Conservation (phyloP, 2,329 filamentous ascomycete species). For the Fusarium pilosicola region DNA sequence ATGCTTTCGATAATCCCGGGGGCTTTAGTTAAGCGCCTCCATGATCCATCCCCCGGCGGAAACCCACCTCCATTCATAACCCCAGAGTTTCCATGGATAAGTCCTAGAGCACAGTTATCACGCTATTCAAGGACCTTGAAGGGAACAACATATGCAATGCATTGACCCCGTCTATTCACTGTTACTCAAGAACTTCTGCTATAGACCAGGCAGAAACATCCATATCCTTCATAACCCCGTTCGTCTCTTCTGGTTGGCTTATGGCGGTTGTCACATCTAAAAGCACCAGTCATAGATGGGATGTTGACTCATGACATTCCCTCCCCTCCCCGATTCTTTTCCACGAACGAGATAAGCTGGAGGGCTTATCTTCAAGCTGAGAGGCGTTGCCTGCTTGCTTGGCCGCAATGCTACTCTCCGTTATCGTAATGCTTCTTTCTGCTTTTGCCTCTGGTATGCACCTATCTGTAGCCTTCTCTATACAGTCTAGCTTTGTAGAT, state of each 20-base stretch:
- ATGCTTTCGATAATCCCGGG: slow-evolving; percentile 12
- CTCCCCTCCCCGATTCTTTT: slow-evolving; percentile 13
- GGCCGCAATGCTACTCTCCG: slow-evolving; percentile 3
- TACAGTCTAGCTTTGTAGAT: slow-evolving; percentile 32
- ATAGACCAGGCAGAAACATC: slow-evolving; percentile 1
- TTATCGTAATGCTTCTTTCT: neutral
- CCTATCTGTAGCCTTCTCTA: slow-evolving; percentile 11
- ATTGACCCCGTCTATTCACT: neutral
- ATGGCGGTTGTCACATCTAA: slow-evolving; percentile 17
- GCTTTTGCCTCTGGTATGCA: slow-evolving; percentile 6
- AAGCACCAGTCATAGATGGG: slow-evolving; percentile 21
- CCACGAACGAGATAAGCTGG: slow-evolving; percentile 19
- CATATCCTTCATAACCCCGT: neutral
- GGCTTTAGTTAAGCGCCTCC: slow-evolving; percentile 8
- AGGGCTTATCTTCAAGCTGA: slow-evolving; percentile 17
- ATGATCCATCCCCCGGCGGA: neutral
- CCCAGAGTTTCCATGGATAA: slow-evolving; percentile 20
- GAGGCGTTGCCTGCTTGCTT: slow-evolving; percentile 11
- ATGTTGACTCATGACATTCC: slow-evolving; percentile 32
- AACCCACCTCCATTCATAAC: neutral
- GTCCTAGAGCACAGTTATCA: neutral
- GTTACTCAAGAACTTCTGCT: neutral
- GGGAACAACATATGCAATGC: neutral
- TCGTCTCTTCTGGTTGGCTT: slow-evolving; percentile 16
- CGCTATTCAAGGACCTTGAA: slow-evolving; percentile 10